Evolutionary conservation across 768 basidiomycete species (phyloP), one percentile per base, ranked within the genome.

Genomic region (Leccinum olivaceopallidum): DNA sequence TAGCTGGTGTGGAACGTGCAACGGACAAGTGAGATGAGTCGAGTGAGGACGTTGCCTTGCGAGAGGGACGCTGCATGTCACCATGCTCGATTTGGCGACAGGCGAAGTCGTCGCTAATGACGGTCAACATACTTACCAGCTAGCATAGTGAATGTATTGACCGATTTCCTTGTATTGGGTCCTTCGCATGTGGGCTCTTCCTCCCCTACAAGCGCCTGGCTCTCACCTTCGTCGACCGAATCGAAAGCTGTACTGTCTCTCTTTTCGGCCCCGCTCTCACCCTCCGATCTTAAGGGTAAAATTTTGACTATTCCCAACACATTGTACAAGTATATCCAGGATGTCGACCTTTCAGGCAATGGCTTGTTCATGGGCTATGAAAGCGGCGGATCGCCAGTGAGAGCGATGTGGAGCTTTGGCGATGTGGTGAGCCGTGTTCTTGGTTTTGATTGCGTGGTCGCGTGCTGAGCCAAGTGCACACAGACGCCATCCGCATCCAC

Each of bases 71-170:
- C 75, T 96, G 1, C 86, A 90, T 58, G 78, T 90, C 63, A 83
- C 85, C 22, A 78, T 86, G 1, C 75, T 95, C 7, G 79, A 84
- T 53, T 68, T 85, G 0, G 56, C 71, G 3, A 84, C 81, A 5
- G 90, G 88, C 5, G 75, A 80, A 42, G 63, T 86, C 22, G 65
- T 88, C 57, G 68, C 78, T 13, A 79, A 73, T 24, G 77, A n/a
- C n/a, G n/a, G n/a, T 75, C 1, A 77, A 83, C 59, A 73, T 94
- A 36, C 82, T n/a, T n/a, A n/a, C n/a, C 86, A 14, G 88, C 88
- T 1, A 77, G 67, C 42, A 75, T 86, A 52, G 53, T 62, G 1
- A 66, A 73, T 5, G 75, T 69, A 0, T 69, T 77, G 6, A 62
- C 74, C 0, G 75, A 81, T 56, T 71, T 81, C 7, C 54, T 81